These are phyloP conservation scores for Solanum tarapatanum DNA, from an alignment of 257 asterid species.

Conservation along the genomic window DNA sequence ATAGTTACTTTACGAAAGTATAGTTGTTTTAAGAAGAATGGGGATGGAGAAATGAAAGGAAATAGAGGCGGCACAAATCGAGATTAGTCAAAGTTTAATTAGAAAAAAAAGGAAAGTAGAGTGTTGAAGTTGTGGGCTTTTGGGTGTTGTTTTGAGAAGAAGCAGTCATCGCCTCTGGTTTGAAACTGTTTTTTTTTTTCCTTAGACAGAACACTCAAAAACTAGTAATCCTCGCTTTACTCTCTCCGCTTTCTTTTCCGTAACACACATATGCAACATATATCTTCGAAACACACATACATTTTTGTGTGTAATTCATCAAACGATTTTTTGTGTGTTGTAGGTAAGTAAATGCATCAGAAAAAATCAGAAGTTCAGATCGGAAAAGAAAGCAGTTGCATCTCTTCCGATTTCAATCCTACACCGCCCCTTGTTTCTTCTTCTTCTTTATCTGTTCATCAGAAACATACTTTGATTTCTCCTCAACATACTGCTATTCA, in stretches of 20 bases:
- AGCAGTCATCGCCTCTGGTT: background rate
- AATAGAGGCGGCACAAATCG: background rate
- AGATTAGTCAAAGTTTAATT: no score
- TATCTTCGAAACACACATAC: background rate
- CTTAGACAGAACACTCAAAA: background rate
- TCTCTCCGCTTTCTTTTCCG: background rate
- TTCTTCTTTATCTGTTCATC: conserved; percentile 41
- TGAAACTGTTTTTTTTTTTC: background rate
- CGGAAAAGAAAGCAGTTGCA: conserved; percentile 98
- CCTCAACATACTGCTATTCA: conserved; percentile 22
- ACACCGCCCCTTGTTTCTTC: conserved; percentile 44
- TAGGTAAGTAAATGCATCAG: conserved; percentile 52
- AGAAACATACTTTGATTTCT: conserved; percentile 19
- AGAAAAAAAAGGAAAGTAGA: background rate
- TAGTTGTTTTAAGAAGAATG: background rate
- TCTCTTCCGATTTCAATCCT: conserved; percentile 98
- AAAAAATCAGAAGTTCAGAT: conserved; percentile 92
- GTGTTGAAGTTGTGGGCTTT: background rate
- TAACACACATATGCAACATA: background rate
- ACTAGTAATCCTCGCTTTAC: background rate
- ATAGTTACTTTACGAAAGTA: no score
- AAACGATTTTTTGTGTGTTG: background rate
- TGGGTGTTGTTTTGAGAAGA: background rate
- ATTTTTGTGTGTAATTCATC: background rate
- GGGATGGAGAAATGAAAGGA: background rate